These are phyloP conservation scores for Pogostemon cablin DNA, from an alignment of 257 asterid species.

Conservation along the genomic window DNA sequence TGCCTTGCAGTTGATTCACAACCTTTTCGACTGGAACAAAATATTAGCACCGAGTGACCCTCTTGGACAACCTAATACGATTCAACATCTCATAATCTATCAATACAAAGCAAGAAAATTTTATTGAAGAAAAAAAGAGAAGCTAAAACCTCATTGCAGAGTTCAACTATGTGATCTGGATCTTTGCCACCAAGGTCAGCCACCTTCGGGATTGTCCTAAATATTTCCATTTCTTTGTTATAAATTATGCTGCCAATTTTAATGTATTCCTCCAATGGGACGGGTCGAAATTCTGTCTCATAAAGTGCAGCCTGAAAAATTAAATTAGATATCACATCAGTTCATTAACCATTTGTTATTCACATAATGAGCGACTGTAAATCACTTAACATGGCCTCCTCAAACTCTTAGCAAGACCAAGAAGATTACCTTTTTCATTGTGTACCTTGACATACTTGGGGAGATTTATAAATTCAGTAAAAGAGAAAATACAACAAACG, in stretches of 20 bases:
- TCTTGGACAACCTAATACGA: conserved; percentile 86
- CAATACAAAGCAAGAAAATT: conserved; percentile 30
- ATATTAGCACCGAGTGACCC: conserved; percentile 94
- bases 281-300: conserved; percentile 95
- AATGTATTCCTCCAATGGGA: conserved; percentile 91
- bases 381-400: conserved; percentile 14
- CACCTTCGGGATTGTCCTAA: conserved; percentile 69
- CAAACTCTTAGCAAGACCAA: conserved; percentile 13
- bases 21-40: conserved; percentile 97
- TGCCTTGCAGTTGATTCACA: conserved; percentile 98
- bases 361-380: background rate
- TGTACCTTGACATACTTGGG: background rate
- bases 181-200: conserved; percentile 91
- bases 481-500: too few species aligned
- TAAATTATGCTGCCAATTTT: conserved; percentile 82
- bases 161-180: conserved; percentile 94
- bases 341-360: conserved; percentile 24
- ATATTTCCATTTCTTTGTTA: conserved; percentile 74
- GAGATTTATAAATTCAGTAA: background rate
- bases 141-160: conserved; percentile 85
- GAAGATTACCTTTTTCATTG: background rate
- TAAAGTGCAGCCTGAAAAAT: conserved; percentile 84
- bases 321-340: conserved; percentile 22
- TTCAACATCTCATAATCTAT: conserved; percentile 33
- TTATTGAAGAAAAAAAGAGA: conserved; percentile 28